Percentiles rank a stretch among this genome's conserved stretches.
These are phyloP conservation scores for Russula sp. DNA, from an alignment of 768 basidiomycete species.

Conservation along the genomic window DNA sequence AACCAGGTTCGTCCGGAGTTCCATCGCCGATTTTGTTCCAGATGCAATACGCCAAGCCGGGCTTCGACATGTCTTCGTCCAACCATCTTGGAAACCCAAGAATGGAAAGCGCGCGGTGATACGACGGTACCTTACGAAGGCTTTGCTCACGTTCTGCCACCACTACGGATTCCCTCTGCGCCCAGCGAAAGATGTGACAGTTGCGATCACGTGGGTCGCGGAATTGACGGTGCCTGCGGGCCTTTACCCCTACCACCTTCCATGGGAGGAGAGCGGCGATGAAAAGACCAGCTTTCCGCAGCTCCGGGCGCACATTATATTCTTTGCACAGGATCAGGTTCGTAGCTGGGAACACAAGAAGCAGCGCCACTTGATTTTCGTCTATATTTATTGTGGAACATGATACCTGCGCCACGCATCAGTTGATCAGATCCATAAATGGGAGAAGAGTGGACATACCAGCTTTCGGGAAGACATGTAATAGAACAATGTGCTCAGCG, in stretches of 20 bases:
- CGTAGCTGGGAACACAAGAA: constrained; percentile 49
- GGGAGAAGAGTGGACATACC: constrained; percentile 4
- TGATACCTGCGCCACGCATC: constrained; percentile 13
- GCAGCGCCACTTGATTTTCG: constrained; percentile 41
- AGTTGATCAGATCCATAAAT: constrained; percentile 9
- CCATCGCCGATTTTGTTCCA: constrained; percentile 22
- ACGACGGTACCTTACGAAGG: constrained; percentile 10
- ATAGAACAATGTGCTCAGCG: constrained; percentile 37
- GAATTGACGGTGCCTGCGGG: constrained; percentile 23
- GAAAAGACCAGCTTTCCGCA: constrained; percentile 31
- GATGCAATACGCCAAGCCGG: constrained; percentile 10
- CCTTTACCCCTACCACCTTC: constrained; percentile 34
- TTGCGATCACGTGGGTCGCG: constrained; percentile 11
- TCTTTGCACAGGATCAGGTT: constrained; percentile 33
- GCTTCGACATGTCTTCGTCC: constrained; percentile 12
- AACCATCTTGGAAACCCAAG: constrained; percentile 19
- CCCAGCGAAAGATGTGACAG: background rate
- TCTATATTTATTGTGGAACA: constrained; percentile 45
- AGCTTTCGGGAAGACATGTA: constrained; percentile 48
- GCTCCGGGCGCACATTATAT: constrained; percentile 39
- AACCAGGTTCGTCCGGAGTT: background rate
- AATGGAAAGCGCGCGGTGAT: constrained; percentile 19
- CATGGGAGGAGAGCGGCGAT: constrained; percentile 47
- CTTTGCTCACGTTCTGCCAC: background rate
- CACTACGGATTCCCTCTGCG: background rate